Evolutionary conservation across 495 filamentous ascomycete genomes (phyloP).

Genomic region (Xeromyces bisporus): DNA sequence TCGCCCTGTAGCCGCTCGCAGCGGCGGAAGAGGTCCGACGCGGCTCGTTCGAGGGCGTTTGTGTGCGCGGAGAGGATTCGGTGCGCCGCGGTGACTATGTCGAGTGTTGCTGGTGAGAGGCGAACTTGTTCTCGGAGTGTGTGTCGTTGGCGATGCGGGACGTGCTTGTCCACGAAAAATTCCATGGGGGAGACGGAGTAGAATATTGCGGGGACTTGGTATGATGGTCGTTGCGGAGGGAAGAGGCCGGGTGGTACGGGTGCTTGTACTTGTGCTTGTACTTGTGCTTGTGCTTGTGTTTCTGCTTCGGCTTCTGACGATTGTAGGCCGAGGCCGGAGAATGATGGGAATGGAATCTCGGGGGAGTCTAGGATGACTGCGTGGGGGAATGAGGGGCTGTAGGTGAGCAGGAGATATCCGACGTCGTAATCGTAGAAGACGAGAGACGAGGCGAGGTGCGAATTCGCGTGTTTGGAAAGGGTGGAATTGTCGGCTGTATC

Average conservation of each 20-base stretch:
- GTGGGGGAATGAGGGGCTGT: constrained; percentile 42
- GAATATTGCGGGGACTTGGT: constrained; percentile 50
- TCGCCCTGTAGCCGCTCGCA: constrained; percentile 58
- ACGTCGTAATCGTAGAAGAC: constrained; percentile 56
- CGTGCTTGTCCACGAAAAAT: constrained; percentile 38
- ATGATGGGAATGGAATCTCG: constrained; percentile 17
- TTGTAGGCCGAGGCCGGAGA: constrained; percentile 17
- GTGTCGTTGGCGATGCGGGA: constrained; percentile 42
- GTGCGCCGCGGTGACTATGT: constrained; percentile 61
- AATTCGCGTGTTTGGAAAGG: constrained; percentile 14
- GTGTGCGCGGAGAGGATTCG: constrained; percentile 59
- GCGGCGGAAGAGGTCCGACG: constrained; percentile 65
- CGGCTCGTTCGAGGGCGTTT: constrained; percentile 49
- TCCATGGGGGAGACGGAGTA: constrained; percentile 42
- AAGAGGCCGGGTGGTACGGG: constrained; percentile 11
- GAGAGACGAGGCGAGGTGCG: constrained; percentile 40
- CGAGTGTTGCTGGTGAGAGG: constrained; percentile 57
- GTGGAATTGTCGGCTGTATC: constrained; percentile 18
- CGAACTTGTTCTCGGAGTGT: constrained; percentile 53
- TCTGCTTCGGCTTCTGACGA: constrained; percentile 15
- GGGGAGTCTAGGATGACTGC: constrained; percentile 52
- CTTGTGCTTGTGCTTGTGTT: constrained; percentile 7
- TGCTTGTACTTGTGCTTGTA: constrained; percentile 10
- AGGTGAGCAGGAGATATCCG: constrained; percentile 64
- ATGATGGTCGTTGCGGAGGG: constrained; percentile 42